These are phyloP conservation scores for Calonectria henricotiae DNA, from an alignment of 2,329 filamentous ascomycete genomes.

Conservation along the genomic window DNA sequence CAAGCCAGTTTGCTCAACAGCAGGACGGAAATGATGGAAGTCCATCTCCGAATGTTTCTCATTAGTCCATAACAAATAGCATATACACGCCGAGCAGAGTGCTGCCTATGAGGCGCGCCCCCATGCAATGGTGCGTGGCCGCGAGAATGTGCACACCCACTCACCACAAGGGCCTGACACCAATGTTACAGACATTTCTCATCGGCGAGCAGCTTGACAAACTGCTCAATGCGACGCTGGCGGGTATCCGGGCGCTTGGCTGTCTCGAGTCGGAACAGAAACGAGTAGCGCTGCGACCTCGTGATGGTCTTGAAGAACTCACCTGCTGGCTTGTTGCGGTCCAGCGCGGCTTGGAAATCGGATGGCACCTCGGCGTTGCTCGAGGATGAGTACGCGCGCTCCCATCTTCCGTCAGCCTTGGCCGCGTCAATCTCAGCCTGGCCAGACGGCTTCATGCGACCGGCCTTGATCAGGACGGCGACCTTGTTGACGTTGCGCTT, in stretches of 20 bases:
- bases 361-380: conserved; percentile 64
- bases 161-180: no score
- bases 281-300: conserved; percentile 64
- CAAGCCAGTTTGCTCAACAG: conserved; percentile 17
- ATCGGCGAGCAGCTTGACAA: conserved; percentile 60
- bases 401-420: conserved; percentile 73
- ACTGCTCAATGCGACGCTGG: conserved; percentile 59
- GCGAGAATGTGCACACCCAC: not conserved
- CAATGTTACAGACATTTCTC: conserved; percentile 46
- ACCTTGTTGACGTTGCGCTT: conserved; percentile 72
- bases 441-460: conserved; percentile 67
- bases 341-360: conserved; percentile 66
- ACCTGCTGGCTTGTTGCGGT: conserved; percentile 55
- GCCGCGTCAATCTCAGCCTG: conserved; percentile 69
- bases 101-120: no score
- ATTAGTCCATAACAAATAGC: not conserved
- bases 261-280: conserved; percentile 65
- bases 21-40: not conserved
- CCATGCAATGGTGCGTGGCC: no score
- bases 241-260: conserved; percentile 59
- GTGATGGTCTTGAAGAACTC: conserved; percentile 63
- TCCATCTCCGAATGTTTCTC: not conserved
- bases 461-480: conserved; percentile 61
- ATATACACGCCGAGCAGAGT: no score
- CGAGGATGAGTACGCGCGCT: conserved; percentile 69